A percentile compares a stretch with the other conserved stretches of the same genome.
phyloP scores from a whole-genome alignment of 2,329 filamentous ascomycete species.

The Aspergillus versicolor region DNA sequence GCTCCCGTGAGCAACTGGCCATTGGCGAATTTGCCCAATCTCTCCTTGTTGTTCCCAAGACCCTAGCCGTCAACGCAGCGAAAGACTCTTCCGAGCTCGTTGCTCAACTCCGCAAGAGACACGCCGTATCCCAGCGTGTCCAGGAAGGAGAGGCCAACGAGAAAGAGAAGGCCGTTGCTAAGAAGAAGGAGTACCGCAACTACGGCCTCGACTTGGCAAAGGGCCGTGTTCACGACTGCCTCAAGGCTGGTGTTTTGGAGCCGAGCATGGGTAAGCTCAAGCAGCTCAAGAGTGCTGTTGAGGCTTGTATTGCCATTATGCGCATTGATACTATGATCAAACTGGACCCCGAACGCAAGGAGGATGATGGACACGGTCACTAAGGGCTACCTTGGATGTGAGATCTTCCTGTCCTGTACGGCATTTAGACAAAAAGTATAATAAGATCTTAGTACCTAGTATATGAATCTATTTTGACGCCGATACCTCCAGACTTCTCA shows the following conservation, averaged over 20 bases:
- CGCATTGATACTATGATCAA: constrained; percentile 98
- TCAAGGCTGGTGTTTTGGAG: constrained; percentile 94
- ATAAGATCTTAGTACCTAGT: constrained; percentile 14
- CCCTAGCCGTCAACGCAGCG: constrained; percentile 91
- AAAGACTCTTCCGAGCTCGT: constrained; percentile 95
- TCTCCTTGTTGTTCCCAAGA: constrained; percentile 92
- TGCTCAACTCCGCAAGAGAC: constrained; percentile 88
- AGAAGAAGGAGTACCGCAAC: constrained; percentile 98
- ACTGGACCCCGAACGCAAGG: constrained; percentile 83
- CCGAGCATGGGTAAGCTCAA: constrained; percentile 98
- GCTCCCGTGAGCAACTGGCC: constrained; percentile 93
- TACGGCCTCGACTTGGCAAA: constrained; percentile 89
- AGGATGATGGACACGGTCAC: constrained; percentile 84
- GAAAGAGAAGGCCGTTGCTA: constrained; percentile 84
- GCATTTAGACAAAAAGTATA: constrained; percentile 21
- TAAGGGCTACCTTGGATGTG: constrained; percentile 41
- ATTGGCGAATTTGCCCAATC: constrained; percentile 97
- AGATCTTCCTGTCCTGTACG: constrained; percentile 7
- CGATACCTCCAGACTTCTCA: background rate
- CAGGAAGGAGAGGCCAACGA: constrained; percentile 74
- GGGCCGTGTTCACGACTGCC: constrained; percentile 86
- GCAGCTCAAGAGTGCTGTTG: constrained; percentile 96
- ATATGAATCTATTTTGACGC: background rate
- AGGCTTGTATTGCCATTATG: constrained; percentile 99
- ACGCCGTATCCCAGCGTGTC: constrained; percentile 90